Conservation (phyloP, 2,329 filamentous ascomycete species). For the Drechmeria coniospora region DNA sequence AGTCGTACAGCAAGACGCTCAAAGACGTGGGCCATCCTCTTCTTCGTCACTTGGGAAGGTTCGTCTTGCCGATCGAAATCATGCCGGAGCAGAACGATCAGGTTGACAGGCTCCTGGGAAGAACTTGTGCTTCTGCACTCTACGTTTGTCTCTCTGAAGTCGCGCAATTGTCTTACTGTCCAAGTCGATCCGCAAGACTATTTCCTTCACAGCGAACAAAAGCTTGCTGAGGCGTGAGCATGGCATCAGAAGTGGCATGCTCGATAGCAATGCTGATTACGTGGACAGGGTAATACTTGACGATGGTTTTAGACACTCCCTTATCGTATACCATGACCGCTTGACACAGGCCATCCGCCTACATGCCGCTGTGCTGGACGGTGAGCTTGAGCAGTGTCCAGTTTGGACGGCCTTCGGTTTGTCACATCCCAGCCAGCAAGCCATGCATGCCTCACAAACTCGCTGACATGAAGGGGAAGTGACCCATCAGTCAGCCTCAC, state of each 20-base stretch:
- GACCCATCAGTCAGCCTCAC: constrained; percentile 32
- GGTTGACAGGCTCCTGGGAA: too few species aligned
- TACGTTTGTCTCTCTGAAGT: constrained; percentile 41
- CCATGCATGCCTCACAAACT: too few species aligned
- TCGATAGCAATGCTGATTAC: neutral
- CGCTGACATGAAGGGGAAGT: too few species aligned
- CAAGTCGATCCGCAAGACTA: constrained; percentile 30
- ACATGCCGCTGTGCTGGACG: constrained; percentile 40
- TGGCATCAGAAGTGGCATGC: neutral
- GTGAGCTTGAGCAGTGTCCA: constrained; percentile 36
- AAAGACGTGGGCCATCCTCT: constrained; percentile 39
- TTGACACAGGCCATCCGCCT: constrained; percentile 34
- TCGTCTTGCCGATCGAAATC: constrained; percentile 6
- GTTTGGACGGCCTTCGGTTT: constrained; percentile 50
- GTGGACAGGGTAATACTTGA: constrained; percentile 36
- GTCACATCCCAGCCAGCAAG: too few species aligned
- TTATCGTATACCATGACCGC: constrained; percentile 37
- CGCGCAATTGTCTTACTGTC: constrained; percentile 28
- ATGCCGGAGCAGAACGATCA: too few species aligned
- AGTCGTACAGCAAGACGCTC: constrained; percentile 23
- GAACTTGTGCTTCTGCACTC: constrained; percentile 46
- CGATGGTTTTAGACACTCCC: constrained; percentile 35
- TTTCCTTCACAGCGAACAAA: constrained; percentile 29
- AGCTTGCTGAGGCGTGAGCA: constrained; percentile 40
- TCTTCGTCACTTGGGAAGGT: constrained; percentile 48